Conservation (phyloP, 2,329 filamentous ascomycete genomes). For the Microascus cirrosus region DNA sequence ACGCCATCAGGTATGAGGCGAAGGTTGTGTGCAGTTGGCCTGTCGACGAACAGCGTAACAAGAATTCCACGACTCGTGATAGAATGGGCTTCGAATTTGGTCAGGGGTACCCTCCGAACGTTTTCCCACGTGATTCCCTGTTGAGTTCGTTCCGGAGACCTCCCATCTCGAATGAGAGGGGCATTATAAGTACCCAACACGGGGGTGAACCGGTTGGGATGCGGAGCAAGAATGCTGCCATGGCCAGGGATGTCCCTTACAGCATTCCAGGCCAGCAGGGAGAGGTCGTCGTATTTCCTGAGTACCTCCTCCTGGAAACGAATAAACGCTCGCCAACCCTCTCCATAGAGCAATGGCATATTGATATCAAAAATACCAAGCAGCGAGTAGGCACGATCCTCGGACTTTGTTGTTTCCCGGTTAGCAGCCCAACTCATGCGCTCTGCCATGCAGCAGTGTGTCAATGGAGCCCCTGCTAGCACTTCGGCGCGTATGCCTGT, state of each 20-base stretch:
- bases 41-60: constrained; percentile 5
- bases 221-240: constrained; percentile 1
- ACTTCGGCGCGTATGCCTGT: constrained; percentile 6
- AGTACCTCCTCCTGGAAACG: constrained; percentile 22
- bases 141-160: neutral
- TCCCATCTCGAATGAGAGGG: neutral
- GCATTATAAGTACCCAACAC: constrained; percentile 1
- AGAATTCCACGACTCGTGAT: constrained; percentile 7
- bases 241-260: neutral
- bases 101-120: neutral
- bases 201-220: neutral
- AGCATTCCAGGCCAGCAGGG: constrained; percentile 18
- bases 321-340: constrained; percentile 18
- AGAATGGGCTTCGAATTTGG: constrained; percentile 1
- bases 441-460: constrained; percentile 12
- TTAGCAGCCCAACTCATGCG: constrained; percentile 23
- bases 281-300: constrained; percentile 18
- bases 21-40: neutral
- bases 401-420: constrained; percentile 15
- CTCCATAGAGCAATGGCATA: constrained; percentile 24
- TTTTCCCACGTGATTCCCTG: constrained; percentile 1
- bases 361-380: constrained; percentile 22
- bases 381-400: constrained; percentile 22
- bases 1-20: neutral
- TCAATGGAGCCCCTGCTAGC: neutral